Evolutionary conservation across 768 basidiomycete species (phyloP).

Genomic region (Dictyophora rubrovolvata): DNA sequence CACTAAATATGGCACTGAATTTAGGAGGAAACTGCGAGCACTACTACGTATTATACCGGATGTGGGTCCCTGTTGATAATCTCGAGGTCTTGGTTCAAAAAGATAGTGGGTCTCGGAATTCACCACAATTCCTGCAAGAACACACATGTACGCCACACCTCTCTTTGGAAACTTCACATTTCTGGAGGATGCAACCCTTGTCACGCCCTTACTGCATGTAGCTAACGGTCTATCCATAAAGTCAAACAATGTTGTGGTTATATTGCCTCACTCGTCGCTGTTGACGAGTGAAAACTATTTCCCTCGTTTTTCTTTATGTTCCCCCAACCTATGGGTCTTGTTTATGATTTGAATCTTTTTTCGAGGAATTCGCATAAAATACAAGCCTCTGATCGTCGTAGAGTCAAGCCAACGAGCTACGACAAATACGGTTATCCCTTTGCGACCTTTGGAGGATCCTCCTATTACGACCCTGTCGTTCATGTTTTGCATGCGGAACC

Average conservation of each 20-base stretch:
- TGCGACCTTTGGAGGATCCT: conserved; percentile 1
- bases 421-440: conserved; percentile 8
- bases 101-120: neutral
- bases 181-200: neutral
- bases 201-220: conserved; percentile 9
- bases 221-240: conserved; percentile 1
- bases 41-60: neutral
- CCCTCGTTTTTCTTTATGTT: neutral
- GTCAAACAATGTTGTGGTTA: neutral
- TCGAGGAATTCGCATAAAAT: neutral
- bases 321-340: conserved; percentile 1
- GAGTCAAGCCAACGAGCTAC: conserved; percentile 5
- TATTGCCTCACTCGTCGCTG: neutral
- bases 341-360: neutral
- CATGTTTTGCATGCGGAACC: conserved; percentile 5
- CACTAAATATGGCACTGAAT: neutral
- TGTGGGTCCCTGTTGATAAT: neutral
- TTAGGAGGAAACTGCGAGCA: neutral
- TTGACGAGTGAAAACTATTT: neutral
- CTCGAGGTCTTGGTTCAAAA: neutral
- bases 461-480: neutral
- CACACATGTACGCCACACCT: neutral
- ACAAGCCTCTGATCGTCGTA: conserved; percentile 2
- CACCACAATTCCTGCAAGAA: neutral
- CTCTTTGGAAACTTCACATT: neutral